Evolutionary conservation across 1,284 basidiomycete genomes (phyloP).

Genomic region (Cryptococcus sp.): DNA sequence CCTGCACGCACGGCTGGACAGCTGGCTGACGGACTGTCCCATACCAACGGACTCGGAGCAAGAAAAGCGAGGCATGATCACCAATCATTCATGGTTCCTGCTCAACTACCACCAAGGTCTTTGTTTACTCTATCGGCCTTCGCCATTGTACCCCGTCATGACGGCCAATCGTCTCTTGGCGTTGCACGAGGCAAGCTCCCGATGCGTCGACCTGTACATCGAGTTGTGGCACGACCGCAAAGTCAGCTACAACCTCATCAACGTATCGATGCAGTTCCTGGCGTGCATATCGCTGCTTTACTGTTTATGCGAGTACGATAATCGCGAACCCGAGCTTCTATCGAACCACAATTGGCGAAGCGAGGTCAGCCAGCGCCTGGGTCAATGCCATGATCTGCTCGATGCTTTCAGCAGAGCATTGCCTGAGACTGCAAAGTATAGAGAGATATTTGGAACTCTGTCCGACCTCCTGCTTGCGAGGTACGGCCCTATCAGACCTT

Average conservation of each 20-base stretch:
- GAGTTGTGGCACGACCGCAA: slow-evolving; percentile 32
- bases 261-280: slow-evolving; percentile 34
- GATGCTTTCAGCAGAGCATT: slow-evolving; percentile 31
- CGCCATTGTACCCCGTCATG: slow-evolving; percentile 31
- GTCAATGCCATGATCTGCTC: slow-evolving; percentile 34
- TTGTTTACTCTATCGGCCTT: slow-evolving; percentile 36
- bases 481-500: slow-evolving; percentile 18
- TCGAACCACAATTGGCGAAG: slow-evolving; percentile 17
- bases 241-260: slow-evolving; percentile 36
- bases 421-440: slow-evolving; percentile 28
- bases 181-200: slow-evolving; percentile 26
- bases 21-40: slow-evolving; percentile 25
- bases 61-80: slow-evolving; percentile 22
- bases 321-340: slow-evolving; percentile 13
- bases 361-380: slow-evolving; percentile 28
- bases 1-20: slow-evolving; percentile 25
- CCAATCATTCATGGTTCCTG: slow-evolving; percentile 28
- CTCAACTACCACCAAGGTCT: slow-evolving; percentile 35
- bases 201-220: slow-evolving; percentile 34
- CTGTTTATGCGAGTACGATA: slow-evolving; percentile 38
- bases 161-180: slow-evolving; percentile 24
- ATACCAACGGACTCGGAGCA: slow-evolving; percentile 8
- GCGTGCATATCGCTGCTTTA: slow-evolving; percentile 37
- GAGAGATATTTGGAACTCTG: slow-evolving; percentile 27
- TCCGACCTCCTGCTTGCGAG: slow-evolving; percentile 24